Base-by-base conservation (phyloP, 306 rosid genomes). In the Dalbergia oliveri region DNA sequence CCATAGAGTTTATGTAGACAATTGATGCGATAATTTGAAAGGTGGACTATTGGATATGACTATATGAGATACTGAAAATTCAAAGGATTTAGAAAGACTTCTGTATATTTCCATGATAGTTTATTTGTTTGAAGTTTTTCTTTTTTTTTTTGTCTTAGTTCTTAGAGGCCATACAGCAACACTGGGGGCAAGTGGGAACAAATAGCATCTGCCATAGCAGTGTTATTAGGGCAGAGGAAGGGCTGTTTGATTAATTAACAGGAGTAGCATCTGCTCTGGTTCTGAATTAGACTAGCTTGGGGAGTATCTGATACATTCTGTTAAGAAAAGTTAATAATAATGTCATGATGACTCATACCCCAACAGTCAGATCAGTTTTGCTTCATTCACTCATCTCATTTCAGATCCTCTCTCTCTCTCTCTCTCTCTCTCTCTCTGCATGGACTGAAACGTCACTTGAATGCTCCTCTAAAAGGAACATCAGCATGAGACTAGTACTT, bases 391-490 rank as follows among this genome's bases (percentile, higher is more conserved):
- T 70, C 66, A 54, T 59, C 73, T 60, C 69, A 49, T 74, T 57
- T 77, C 69, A 79, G 75, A 70, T 26, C 47, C 79, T 73, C 80
- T 81, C 79, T 65, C 57, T 72, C 69, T 78, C 78, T 70, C 56
- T 58, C 37, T 43, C 44, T 56, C 68, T 78, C 60, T 76, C 69
- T 62, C 23, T 72, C 69, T 72, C 39, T 72, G 81, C 83, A 67
- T 74, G 83, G 69, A 83, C 88, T 85, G 87, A 67, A 80, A 61
- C 82, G 84, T 70, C 79, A 81, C 78, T 75, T 88, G 87, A 85
- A 91, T 87, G 89, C 93, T 86, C 87, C 89, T 87, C 90, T 67
- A 60, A 77, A 81, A 81, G 86, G 87, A 83, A 89, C 95, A 87
- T 50, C 18, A 78, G 88, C 90, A 86, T 89, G 90, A 85, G 85